These are phyloP conservation scores for Elsinoe perseae DNA, from an alignment of 2,329 filamentous ascomycete genomes.

Conservation along the genomic window DNA sequence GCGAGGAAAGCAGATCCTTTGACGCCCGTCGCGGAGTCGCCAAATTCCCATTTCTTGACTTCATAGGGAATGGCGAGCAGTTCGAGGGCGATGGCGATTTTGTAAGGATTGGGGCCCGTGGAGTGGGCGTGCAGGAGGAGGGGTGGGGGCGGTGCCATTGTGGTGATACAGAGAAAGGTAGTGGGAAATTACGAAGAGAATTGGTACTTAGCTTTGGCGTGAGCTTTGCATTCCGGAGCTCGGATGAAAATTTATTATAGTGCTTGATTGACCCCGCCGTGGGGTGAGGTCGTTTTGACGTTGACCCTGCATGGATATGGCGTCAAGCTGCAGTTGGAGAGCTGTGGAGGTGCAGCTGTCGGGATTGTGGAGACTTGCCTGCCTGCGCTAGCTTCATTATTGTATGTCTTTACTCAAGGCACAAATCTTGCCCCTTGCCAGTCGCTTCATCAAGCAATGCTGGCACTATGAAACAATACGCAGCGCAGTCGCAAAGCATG, in stretches of 20 bases:
- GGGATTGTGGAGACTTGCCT: background rate
- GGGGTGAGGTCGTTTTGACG: background rate
- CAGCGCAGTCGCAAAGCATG: too few relatives aligned
- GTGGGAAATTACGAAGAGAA: background rate
- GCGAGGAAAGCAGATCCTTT: constrained; percentile 34
- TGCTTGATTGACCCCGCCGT: background rate
- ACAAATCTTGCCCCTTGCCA: too few relatives aligned
- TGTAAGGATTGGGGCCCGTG: constrained; percentile 38
- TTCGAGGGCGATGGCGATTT: constrained; percentile 38
- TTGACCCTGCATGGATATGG: background rate
- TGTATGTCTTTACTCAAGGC: too few relatives aligned
- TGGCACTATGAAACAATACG: too few relatives aligned
- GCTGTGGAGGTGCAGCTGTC: background rate
- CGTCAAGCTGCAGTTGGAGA: constrained; percentile 3
- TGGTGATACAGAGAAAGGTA: background rate
- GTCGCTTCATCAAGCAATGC: too few relatives aligned
- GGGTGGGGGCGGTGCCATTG: constrained; percentile 21
- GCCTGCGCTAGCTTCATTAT: too few relatives aligned
- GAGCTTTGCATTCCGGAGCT: too few relatives aligned
- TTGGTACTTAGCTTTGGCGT: background rate
- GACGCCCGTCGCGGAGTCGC: constrained; percentile 30
- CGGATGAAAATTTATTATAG: too few relatives aligned
- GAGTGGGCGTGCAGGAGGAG: constrained; percentile 36
- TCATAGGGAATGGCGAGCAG: constrained; percentile 35
- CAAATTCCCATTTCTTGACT: constrained; percentile 34